These are phyloP conservation scores for Avicennia marina DNA, from an alignment of 257 asterid species.

Conservation along the genomic window DNA sequence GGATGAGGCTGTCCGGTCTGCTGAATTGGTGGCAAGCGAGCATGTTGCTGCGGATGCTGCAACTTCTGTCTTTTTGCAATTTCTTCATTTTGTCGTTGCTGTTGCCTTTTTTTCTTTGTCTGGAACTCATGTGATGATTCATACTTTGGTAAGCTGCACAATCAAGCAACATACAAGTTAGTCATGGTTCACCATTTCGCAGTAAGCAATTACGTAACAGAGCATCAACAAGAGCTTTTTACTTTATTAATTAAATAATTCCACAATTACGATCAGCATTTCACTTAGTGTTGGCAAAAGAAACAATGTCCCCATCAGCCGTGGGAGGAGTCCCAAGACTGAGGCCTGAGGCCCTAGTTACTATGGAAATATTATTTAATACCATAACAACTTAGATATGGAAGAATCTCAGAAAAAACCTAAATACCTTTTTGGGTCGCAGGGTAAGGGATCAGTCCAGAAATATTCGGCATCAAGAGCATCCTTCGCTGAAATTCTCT, in stretches of 20 bases:
- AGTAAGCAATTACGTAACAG: not conserved
- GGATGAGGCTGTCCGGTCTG: slow-evolving; percentile 63
- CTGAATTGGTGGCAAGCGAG: slow-evolving; percentile 85
- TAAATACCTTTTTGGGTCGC: slow-evolving; percentile 90
- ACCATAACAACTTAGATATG: too few species aligned
- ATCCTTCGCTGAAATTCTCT: slow-evolving; percentile 92
- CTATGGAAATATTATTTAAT: too few species aligned
- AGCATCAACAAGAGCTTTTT: not conserved
- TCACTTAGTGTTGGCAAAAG: too few species aligned
- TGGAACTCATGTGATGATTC: slow-evolving; percentile 97
- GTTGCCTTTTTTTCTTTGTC: slow-evolving; percentile 91
- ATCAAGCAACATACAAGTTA: not conserved
- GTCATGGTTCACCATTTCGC: not conserved
- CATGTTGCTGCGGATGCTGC: slow-evolving; percentile 76
- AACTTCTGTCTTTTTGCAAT: slow-evolving; percentile 74
- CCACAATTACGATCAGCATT: too few species aligned
- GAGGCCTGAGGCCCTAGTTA: too few species aligned
- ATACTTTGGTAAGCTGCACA: slow-evolving; percentile 74
- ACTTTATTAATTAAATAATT: not conserved
- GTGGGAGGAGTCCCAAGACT: slow-evolving; percentile 2
- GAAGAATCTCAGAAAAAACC: too few species aligned
- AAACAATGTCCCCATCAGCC: too few species aligned
- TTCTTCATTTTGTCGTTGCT: slow-evolving; percentile 85
- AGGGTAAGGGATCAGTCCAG: slow-evolving; percentile 96
- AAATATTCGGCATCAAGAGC: slow-evolving; percentile 96